These are phyloP conservation scores for Ceratopteris richardii DNA, from an alignment of 75 land plant genomes.

Conservation along the genomic window DNA sequence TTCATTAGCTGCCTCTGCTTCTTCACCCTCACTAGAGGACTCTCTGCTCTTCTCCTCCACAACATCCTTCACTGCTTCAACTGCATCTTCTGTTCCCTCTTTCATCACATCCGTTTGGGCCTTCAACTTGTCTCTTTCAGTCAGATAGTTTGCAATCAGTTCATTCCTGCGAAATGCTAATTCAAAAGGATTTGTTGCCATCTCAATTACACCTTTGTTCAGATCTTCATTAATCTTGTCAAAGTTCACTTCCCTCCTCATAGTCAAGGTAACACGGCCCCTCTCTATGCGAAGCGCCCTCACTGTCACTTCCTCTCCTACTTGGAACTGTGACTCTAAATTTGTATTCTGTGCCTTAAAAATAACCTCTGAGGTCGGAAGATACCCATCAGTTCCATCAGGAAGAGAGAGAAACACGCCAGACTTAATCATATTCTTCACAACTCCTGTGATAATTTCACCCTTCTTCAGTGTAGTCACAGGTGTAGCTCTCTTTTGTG, in stretches of 20 bases:
- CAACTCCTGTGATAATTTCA: conserved; percentile 63
- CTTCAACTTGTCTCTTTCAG: conserved; percentile 29
- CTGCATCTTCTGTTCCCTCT: no score
- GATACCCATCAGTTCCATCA: conserved; percentile 86
- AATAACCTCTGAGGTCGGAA: conserved; percentile 51
- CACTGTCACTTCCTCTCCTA: conserved; percentile 78
- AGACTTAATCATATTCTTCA: conserved; percentile 57
- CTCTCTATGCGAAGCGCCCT: conserved; percentile 58
- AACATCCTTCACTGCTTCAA: no score
- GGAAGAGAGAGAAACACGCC: conserved; percentile 78
- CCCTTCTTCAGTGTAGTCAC: conserved; percentile 62
- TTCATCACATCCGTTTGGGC: no score
- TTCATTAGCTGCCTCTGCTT: no score
- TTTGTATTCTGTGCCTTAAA: conserved; percentile 26
- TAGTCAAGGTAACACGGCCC: conserved; percentile 68
- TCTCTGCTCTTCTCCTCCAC: no score
- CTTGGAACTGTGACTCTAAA: conserved; percentile 42
- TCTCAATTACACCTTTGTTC: conserved; percentile 31
- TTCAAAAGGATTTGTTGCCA: conserved; percentile 73
- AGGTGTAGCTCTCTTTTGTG: not conserved
- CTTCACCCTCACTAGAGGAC: no score
- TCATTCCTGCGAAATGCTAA: conserved; percentile 67
- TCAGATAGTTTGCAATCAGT: conserved; percentile 48
- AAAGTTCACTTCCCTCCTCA: conserved; percentile 57
- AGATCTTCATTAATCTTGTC: conserved; percentile 36